These are phyloP conservation scores for Cronartium quercuum DNA, from an alignment of 1,284 basidiomycete species.

Conservation along the genomic window DNA sequence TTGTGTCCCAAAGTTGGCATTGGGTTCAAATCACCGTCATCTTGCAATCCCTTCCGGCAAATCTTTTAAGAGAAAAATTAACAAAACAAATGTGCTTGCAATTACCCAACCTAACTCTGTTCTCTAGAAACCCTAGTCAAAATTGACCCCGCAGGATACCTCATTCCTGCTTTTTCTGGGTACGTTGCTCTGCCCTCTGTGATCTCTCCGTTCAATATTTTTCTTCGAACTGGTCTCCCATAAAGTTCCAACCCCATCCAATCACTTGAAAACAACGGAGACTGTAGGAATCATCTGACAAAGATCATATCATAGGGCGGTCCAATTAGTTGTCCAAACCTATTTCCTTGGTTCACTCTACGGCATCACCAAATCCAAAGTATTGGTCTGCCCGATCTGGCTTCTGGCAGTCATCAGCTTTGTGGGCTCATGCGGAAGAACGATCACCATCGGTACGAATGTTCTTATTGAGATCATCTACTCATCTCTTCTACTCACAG, in stretches of 20 bases:
- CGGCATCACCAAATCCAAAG: neutral
- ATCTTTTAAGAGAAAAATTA: too few relatives aligned
- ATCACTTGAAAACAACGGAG: too few relatives aligned
- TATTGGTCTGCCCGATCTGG: neutral
- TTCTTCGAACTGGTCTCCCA: too few relatives aligned
- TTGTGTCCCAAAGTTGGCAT: too few relatives aligned
- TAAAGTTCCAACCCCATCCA: too few relatives aligned
- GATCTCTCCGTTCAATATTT: neutral
- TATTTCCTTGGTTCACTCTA: neutral
- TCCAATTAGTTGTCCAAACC: neutral
- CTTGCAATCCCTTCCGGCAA: too few relatives aligned
- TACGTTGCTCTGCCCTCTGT: neutral
- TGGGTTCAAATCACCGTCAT: too few relatives aligned
- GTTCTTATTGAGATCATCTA: too few relatives aligned
- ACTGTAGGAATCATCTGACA: neutral
- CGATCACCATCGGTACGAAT: neutral
- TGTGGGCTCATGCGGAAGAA: neutral
- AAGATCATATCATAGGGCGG: neutral
- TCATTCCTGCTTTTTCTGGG: neutral
- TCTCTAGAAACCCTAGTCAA: neutral
- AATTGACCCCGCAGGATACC: neutral
- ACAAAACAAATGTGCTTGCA: too few relatives aligned
- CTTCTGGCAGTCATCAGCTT: neutral
- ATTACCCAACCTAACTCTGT: too few relatives aligned
- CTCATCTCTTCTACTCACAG: too few relatives aligned